Evolutionary conservation across 768 basidiomycete genomes (phyloP).

Genomic region (Amyloporia xantha): DNA sequence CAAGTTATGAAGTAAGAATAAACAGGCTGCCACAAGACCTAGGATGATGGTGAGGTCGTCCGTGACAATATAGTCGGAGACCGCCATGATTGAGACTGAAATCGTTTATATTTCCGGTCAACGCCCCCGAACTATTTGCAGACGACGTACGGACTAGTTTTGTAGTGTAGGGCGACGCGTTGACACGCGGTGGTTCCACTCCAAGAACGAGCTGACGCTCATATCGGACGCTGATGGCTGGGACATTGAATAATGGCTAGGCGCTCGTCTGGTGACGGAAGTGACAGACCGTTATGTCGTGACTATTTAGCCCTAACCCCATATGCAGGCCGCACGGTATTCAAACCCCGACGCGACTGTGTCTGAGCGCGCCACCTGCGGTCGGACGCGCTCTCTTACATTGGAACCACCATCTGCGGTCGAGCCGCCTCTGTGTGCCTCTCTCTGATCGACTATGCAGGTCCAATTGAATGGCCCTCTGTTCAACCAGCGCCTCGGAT

Average conservation of each 20-base stretch:
- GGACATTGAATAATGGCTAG: too few species aligned
- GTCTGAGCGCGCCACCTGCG: constrained; percentile 13
- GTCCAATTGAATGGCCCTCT: constrained; percentile 58
- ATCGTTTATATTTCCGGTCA: neutral
- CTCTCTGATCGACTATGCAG: constrained; percentile 36
- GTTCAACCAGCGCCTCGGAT: constrained; percentile 26
- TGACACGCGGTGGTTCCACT: neutral
- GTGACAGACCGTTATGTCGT: too few species aligned
- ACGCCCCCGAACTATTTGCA: too few species aligned
- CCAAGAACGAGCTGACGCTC: neutral
- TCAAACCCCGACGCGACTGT: constrained; percentile 10
- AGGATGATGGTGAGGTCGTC: constrained; percentile 78
- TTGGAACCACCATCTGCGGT: constrained; percentile 6
- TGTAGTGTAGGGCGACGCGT: too few species aligned
- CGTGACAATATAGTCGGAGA: constrained; percentile 59
- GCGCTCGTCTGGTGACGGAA: too few species aligned
- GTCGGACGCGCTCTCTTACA: constrained; percentile 11
- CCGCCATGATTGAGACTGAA: constrained; percentile 22
- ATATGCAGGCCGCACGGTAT: constrained; percentile 1
- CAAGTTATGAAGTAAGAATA: constrained; percentile 70
- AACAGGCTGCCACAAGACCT: constrained; percentile 65
- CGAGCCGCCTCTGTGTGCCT: constrained; percentile 13
- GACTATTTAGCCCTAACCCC: constrained; percentile 2
- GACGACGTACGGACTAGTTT: too few species aligned
- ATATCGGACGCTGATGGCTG: too few species aligned